These are phyloP conservation scores for Trichoderma arundinaceum DNA, from an alignment of 2,329 filamentous ascomycete species.

Conservation along the genomic window DNA sequence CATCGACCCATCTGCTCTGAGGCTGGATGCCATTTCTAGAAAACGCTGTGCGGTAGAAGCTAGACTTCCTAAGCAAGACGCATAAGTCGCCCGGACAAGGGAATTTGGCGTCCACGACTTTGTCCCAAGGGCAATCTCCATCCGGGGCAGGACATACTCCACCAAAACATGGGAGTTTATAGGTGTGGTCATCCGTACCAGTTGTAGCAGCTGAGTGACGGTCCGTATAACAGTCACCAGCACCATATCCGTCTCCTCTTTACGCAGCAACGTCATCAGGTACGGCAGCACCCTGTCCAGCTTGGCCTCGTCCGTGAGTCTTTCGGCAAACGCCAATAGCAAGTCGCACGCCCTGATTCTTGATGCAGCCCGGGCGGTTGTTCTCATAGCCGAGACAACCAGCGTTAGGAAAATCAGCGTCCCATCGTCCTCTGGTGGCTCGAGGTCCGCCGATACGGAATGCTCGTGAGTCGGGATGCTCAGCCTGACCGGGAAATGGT, in stretches of 20 bases:
- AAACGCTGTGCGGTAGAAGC: slow-evolving; percentile 85
- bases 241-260: slow-evolving; percentile 82
- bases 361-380: slow-evolving; percentile 86
- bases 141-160: slow-evolving; percentile 69
- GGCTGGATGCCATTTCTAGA: slow-evolving; percentile 86
- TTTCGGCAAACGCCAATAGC: slow-evolving; percentile 87
- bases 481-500: slow-evolving; percentile 79
- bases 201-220: slow-evolving; percentile 83
- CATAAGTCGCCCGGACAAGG: slow-evolving; percentile 87
- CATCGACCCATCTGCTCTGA: slow-evolving; percentile 82
- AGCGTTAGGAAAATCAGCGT: slow-evolving; percentile 91
- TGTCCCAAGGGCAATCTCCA: slow-evolving; percentile 60
- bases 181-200: slow-evolving; percentile 86
- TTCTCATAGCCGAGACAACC: slow-evolving; percentile 85
- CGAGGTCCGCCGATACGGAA: slow-evolving; percentile 63
- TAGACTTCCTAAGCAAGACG: slow-evolving; percentile 86
- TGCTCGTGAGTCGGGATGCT: slow-evolving; percentile 87
- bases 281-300: slow-evolving; percentile 92
- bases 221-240: slow-evolving; percentile 84
- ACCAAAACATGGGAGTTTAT: slow-evolving; percentile 73
- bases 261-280: slow-evolving; percentile 74
- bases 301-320: slow-evolving; percentile 92
- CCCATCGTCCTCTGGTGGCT: slow-evolving; percentile 78
- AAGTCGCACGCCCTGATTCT: slow-evolving; percentile 89
- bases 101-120: slow-evolving; percentile 59